Evolutionary conservation across 108 stramenopile genomes (phyloP), one percentile per base, ranked within the genome.

Genomic region (Pseudonitzschia delicatissima): DNA sequence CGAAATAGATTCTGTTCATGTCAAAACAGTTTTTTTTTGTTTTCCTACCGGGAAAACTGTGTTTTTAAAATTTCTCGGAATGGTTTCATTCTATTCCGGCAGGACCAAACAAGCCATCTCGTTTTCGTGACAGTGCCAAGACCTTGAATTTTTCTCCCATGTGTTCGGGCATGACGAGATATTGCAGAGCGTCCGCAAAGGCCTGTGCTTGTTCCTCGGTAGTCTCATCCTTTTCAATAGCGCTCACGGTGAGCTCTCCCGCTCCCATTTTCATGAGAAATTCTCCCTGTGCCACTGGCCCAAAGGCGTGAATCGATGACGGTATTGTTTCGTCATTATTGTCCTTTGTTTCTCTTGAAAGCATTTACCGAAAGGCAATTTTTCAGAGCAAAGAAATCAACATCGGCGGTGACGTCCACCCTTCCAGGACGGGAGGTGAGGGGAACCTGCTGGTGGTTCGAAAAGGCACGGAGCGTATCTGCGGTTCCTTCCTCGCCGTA

Each of bases 351-450:
- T 55, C 27, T 45, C 28, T 40, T 45, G 9, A 40, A 20, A n/a
- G 26, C 15, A 36, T 39, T 31, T 11, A 35, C 44, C 20, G 35
- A 81, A 2, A 93, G 82, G 32, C 85, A 82, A 58, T 89, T 78
- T 50, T 80, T 78, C 33, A 93, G 60, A 12, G 90, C 92, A 59
- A 79, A 80, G 77, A 99, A 99, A 62, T 99, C 96, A n/a, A 98
- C 98, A 80, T 99, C 98, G 23, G 96, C 97, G 4, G 96, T 97
- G 25, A 99, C 78, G 70, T 99, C 98, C 7, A 94, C 92, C 67
- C 77, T 74, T 18, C 98, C 98, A 26, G 98, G 98, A 59, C 69
- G 70, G 39, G 82, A 81, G 17, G 96, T 76, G 21, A 88, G 72
- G n/a, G 82, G 68, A 9, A 96, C 93, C 80, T 96, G 95, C 39